Percentiles rank a stretch among this genome's conserved stretches.
Conservation (phyloP, 352 stramenopile species). For the Phytophthora idaei region DNA sequence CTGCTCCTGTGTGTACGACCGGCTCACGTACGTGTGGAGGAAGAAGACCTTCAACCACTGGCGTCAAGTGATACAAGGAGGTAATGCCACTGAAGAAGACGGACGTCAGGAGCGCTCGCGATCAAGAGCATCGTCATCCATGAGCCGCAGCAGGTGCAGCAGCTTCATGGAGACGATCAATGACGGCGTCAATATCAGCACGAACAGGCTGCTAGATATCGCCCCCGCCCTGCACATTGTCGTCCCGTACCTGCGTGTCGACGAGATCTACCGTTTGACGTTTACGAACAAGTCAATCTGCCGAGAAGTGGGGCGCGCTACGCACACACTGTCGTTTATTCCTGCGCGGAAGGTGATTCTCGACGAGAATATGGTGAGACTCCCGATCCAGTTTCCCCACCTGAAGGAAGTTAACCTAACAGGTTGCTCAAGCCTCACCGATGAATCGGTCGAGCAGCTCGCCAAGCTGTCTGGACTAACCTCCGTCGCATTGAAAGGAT, state of each 20-base stretch:
- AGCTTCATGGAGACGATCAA: constrained; percentile 30
- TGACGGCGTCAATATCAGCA: constrained; percentile 19
- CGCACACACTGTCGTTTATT: constrained; percentile 61
- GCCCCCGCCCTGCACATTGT: constrained; percentile 55
- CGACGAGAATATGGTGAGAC: constrained; percentile 48
- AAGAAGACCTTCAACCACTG: constrained; percentile 84
- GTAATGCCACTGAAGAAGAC: constrained; percentile 1
- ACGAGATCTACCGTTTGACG: constrained; percentile 62
- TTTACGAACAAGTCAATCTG: constrained; percentile 51
- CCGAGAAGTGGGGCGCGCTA: constrained; percentile 49
- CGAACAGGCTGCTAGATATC: constrained; percentile 32
- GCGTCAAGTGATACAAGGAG: constrained; percentile 46
- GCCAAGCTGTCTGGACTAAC: constrained; percentile 42
- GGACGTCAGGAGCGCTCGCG: constrained; percentile 1
- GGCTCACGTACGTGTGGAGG: constrained; percentile 74
- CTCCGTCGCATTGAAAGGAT: constrained; percentile 68
- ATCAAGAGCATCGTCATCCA: constrained; percentile 19
- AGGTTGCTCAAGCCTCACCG: constrained; percentile 62
- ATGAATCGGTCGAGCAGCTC: constrained; percentile 51
- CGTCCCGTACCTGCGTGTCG: constrained; percentile 45
- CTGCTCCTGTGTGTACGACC: constrained; percentile 73
- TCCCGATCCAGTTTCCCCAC: constrained; percentile 55
- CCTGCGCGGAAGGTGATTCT: constrained; percentile 46
- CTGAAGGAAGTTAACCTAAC: constrained; percentile 66
- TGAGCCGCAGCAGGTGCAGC: constrained; percentile 16